Evolutionary conservation across 2,329 filamentous ascomycete genomes (phyloP).

Genomic region (Trichoderma semiorbis): DNA sequence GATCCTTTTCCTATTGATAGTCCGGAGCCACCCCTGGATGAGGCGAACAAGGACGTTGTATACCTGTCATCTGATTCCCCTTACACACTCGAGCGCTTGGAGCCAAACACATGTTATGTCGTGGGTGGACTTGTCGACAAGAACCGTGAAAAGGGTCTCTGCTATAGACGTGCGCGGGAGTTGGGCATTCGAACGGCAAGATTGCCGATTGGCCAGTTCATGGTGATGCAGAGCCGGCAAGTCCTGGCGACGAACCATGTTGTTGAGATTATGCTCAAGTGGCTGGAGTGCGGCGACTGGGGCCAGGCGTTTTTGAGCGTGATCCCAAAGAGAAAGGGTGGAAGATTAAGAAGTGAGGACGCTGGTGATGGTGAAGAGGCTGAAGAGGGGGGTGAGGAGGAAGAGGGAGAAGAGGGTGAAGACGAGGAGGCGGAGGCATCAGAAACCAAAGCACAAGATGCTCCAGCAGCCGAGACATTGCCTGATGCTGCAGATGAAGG

Average conservation of each 20-base stretch:
- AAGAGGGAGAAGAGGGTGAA: background rate
- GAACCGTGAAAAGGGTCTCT: slow-evolving; percentile 93
- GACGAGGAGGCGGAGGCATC: background rate
- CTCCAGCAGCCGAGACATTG: background rate
- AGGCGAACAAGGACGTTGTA: slow-evolving; percentile 54
- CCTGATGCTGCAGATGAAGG: slow-evolving; percentile 12
- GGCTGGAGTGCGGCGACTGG: slow-evolving; percentile 90
- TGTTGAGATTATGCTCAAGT: slow-evolving; percentile 91
- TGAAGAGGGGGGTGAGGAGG: slow-evolving; percentile 25
- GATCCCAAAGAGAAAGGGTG: slow-evolving; percentile 88
- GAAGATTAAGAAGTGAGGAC: slow-evolving; percentile 53
- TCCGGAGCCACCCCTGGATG: slow-evolving; percentile 31
- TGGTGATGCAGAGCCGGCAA: slow-evolving; percentile 82
- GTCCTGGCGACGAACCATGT: slow-evolving; percentile 95
- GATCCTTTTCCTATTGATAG: slow-evolving; percentile 35
- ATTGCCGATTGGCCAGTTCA: slow-evolving; percentile 90
- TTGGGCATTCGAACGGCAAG: slow-evolving; percentile 82
- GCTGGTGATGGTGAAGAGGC: slow-evolving; percentile 27
- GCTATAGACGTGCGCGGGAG: slow-evolving; percentile 75
- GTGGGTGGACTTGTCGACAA: slow-evolving; percentile 94
- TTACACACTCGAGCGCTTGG: slow-evolving; percentile 75
- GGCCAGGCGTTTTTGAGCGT: slow-evolving; percentile 81
- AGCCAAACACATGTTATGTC: slow-evolving; percentile 86
- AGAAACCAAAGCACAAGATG: background rate
- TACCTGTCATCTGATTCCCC: slow-evolving; percentile 93